Evolutionary conservation across 495 filamentous ascomycete species (phyloP).

Genomic region (Hyaloscypha hepaticicola): DNA sequence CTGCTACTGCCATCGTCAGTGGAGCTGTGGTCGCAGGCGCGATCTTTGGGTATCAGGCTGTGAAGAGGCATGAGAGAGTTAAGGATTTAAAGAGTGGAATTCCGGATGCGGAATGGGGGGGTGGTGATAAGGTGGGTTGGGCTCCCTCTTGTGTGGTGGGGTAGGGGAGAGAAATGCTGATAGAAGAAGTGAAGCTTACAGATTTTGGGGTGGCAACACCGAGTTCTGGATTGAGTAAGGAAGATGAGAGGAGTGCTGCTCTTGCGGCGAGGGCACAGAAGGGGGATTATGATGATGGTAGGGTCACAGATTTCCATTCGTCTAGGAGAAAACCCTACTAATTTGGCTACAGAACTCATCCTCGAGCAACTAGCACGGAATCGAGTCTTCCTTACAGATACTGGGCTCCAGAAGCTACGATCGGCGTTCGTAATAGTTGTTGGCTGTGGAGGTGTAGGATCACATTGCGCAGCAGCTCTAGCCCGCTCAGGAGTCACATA

Average conservation of each 20-base stretch:
- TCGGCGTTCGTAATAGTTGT: conserved; percentile 83
- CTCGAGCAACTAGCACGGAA: conserved; percentile 95
- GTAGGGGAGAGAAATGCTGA: conserved; percentile 21
- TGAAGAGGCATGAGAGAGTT: conserved; percentile 60
- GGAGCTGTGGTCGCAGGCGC: conserved; percentile 70
- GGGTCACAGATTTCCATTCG: background rate
- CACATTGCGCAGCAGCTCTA: conserved; percentile 82
- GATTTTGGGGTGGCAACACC: conserved; percentile 68
- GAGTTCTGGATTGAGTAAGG: conserved; percentile 54
- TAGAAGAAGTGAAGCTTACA: conserved; percentile 61
- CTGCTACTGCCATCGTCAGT: conserved; percentile 72
- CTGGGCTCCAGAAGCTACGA: conserved; percentile 76
- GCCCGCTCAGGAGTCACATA: conserved; percentile 84
- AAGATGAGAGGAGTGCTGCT: conserved; percentile 73
- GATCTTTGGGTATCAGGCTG: conserved; percentile 70
- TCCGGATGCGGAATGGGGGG: conserved; percentile 43
- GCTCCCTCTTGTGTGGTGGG: background rate
- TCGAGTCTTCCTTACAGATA: conserved; percentile 82
- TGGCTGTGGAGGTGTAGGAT: conserved; percentile 92
- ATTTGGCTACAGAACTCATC: conserved; percentile 65
- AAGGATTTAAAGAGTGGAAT: conserved; percentile 72
- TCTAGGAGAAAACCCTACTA: conserved; percentile 10
- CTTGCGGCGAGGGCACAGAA: conserved; percentile 77
- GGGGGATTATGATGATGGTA: conserved; percentile 91
- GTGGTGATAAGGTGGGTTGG: conserved; percentile 22